Evolutionary conservation across 192 early-diverging fungal species (phyloP), one percentile per base, ranked within the genome.

Genomic region (Gigaspora rosea): DNA sequence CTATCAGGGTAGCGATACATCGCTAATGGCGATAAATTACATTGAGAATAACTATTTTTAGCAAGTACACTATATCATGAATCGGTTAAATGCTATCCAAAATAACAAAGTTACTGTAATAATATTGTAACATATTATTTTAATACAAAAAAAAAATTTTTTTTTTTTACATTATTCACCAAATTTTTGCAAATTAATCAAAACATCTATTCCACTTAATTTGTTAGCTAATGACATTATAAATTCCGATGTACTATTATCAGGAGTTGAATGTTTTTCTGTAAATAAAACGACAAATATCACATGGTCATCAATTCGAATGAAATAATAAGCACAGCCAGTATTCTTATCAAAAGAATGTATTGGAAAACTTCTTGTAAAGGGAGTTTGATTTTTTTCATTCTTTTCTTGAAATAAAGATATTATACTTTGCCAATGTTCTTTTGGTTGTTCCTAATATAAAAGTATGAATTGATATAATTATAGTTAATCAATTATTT

Each of bases 361-460:
- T 7, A 82, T 75, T n/a, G 85, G 82, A n/a, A 15, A 27, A 10
- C 35, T 11, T 49, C 8, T 71, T 73, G 56, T 50, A 58, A 51
- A 75, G 79, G 11, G 75, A 61, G 75, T 80, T 59, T 33, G 54
- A 80, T 12, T 82, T 56, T 61, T 80, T 6, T 27, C 41, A 75
- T 75, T 46, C 8, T 57, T 32, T 12, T 73, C 78, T 74, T 84
- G 83, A 33, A 86, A 81, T 27, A 84, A 82, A 1, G 85, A 84
- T 51, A 86, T 84, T 47, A 82, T 80, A 47, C 79, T 86, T 5
- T 82, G 81, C 51, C 80, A 65, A 76, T 84, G 85, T n/a, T 81
- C 72, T 51, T 68, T 75, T 12, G 81, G 78, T 46, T 76, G 22
- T 48, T 63, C 59, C 73, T 75, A 41, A 41, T 41, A 41, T 41